phyloP scores from a whole-genome alignment of 371 early-diverging fungal species.

The Haplosporangium sp. region DNA sequence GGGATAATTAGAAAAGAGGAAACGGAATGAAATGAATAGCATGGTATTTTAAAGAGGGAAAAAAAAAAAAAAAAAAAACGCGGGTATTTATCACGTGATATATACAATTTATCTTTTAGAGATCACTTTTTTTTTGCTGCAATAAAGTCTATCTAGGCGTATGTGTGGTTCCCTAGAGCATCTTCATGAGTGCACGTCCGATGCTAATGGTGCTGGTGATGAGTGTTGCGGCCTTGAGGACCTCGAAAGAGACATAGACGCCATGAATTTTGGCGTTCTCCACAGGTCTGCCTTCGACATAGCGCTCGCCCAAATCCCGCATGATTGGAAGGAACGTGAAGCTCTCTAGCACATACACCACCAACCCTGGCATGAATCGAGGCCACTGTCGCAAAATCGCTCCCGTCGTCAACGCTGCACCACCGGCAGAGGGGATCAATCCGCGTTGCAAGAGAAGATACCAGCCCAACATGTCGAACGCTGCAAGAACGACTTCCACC shows the following conservation, averaged over 20 bases:
- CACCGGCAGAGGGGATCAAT: constrained; percentile 3
- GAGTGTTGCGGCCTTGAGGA: constrained; percentile 22
- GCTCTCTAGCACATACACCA: constrained; percentile 35
- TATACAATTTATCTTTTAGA: not conserved
- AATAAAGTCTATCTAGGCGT: too few species aligned
- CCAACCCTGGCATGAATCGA: constrained; percentile 28
- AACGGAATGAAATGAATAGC: not conserved
- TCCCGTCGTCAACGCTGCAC: constrained; percentile 8
- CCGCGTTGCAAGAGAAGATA: constrained; percentile 32
- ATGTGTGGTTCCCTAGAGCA: not conserved
- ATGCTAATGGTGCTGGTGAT: constrained; percentile 20
- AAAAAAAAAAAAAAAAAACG: not conserved
- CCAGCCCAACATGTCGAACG: constrained; percentile 49
- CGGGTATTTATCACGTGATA: too few species aligned
- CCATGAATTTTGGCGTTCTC: constrained; percentile 34
- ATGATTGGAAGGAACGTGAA: constrained; percentile 37
- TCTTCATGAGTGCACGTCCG: constrained; percentile 17
- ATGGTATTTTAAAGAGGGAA: not conserved
- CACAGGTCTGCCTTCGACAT: constrained; percentile 32
- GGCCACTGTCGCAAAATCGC: constrained; percentile 15
- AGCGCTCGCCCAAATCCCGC: constrained; percentile 22
- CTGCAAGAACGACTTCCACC: constrained; percentile 43
- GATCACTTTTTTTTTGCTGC: not conserved
- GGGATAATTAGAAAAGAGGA: not conserved
- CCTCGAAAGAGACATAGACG: constrained; percentile 35